A percentile compares a stretch with the other conserved stretches of the same genome.
phyloP scores from a whole-genome alignment of 2,329 filamentous ascomycete genomes.

The Zymoseptoria brevis region DNA sequence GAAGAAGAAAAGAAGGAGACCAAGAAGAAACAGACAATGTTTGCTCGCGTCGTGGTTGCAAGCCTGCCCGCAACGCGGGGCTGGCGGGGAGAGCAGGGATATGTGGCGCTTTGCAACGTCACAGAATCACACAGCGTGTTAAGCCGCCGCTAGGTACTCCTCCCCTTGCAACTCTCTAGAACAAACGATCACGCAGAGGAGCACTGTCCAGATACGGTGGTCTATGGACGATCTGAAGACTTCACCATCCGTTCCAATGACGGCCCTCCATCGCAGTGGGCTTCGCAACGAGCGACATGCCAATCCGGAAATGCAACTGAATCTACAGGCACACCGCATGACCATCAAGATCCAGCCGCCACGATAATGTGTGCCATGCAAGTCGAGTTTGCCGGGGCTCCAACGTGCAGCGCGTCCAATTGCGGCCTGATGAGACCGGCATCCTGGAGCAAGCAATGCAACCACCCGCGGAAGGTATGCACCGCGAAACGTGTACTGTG shows the following conservation, averaged over 20 bases:
- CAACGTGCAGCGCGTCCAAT: neutral
- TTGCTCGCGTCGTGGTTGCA: neutral
- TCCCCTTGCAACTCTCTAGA: neutral
- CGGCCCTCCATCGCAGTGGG: neutral
- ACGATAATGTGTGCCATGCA: neutral
- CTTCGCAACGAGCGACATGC: neutral
- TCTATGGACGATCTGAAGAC: neutral
- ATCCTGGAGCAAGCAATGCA: neutral
- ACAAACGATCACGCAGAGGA: neutral
- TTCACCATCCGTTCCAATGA: neutral
- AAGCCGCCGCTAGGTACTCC: neutral
- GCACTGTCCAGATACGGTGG: neutral
- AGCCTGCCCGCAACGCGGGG: neutral
- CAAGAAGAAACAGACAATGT: neutral
- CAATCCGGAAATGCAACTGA: neutral
- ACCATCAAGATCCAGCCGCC: neutral
- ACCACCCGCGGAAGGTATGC: neutral
- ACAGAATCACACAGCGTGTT: neutral
- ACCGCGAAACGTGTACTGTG: neutral
- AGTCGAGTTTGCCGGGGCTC: neutral
- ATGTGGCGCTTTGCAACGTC: neutral
- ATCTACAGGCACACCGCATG: constrained; percentile 9
- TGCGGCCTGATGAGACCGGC: neutral
- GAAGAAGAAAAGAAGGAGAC: neutral
- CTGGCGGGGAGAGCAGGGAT: neutral